Evolutionary conservation across 768 basidiomycete species (phyloP).

Genomic region (Termitomyces sp.): DNA sequence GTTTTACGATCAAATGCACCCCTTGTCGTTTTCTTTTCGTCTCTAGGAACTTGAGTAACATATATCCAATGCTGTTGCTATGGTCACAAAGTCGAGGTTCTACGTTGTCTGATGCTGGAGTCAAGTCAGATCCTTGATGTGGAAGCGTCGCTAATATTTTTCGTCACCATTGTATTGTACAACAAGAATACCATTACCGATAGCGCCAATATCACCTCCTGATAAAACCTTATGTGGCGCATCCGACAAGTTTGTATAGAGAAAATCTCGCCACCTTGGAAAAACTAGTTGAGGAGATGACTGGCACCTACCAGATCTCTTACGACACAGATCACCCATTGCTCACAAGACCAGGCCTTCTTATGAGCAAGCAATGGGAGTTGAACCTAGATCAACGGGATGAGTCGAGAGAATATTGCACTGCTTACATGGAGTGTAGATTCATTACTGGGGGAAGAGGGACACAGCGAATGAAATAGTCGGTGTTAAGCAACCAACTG

Average conservation of each 20-base stretch:
- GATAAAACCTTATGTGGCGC: neutral
- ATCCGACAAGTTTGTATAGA: neutral
- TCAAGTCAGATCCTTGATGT: too few species aligned
- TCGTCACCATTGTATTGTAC: neutral
- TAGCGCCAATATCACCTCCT: neutral
- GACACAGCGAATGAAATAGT: neutral
- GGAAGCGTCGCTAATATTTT: neutral
- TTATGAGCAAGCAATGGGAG: neutral
- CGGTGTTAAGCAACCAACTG: neutral
- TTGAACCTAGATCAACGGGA: neutral
- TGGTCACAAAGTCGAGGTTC: too few species aligned
- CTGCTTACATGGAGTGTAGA: neutral
- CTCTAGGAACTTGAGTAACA: too few species aligned
- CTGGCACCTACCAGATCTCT: neutral
- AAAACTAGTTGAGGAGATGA: neutral
- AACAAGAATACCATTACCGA: neutral
- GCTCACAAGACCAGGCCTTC: neutral
- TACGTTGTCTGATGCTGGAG: too few species aligned
- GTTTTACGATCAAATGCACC: too few species aligned
- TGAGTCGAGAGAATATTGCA: neutral
- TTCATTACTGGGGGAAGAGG: neutral
- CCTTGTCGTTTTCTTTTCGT: too few species aligned
- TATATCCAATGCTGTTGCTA: too few species aligned
- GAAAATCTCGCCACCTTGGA: neutral
- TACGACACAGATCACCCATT: neutral